phyloP scores from a whole-genome alignment of 78 protist species.

The Dictyostelium intermedium region DNA sequence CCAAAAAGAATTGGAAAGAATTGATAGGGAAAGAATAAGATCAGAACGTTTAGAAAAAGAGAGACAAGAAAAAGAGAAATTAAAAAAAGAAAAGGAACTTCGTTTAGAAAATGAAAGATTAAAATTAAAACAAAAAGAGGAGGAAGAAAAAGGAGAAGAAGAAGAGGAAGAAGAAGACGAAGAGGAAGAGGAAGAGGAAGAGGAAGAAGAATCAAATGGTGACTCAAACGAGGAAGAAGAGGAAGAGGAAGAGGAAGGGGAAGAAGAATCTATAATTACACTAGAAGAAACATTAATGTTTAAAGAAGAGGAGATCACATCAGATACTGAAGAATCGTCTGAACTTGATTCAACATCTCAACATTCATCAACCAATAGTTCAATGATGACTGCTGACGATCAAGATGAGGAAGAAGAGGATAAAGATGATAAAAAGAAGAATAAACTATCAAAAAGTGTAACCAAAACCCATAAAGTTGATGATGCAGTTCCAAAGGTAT shows the following conservation, averaged over 20 bases:
- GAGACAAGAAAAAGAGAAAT: neutral
- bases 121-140: neutral
- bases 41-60: neutral
- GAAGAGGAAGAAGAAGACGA: neutral
- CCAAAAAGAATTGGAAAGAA: neutral
- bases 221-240: neutral
- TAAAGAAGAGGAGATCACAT: neutral
- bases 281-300: neutral
- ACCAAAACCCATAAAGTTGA: neutral
- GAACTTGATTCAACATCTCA: neutral
- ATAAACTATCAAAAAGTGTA: neutral
- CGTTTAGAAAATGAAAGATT: neutral
- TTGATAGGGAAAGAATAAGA: neutral
- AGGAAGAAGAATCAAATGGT: neutral
- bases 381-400: neutral
- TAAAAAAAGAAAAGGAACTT: neutral
- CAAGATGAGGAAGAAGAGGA: slow-evolving; percentile 1
- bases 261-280: neutral
- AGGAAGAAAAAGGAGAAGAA: neutral
- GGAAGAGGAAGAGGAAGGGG: neutral
- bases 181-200: neutral
- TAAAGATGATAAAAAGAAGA: neutral
- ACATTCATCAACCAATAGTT: neutral
- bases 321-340: neutral
- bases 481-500: neutral